Conservation (phyloP, 108 stramenopile species). For the Asterionellopsis glacialis region DNA sequence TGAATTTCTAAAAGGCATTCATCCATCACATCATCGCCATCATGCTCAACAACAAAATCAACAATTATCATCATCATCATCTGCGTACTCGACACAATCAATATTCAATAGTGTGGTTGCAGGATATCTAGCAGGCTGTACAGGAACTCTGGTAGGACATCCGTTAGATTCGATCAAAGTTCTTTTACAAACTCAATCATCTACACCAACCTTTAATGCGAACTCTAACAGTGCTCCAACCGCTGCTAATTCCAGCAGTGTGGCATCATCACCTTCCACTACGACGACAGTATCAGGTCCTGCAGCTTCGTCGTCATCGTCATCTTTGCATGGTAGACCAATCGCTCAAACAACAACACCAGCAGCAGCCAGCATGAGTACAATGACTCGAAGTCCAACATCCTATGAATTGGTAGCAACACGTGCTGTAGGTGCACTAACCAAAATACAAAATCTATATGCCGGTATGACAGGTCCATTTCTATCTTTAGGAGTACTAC, state of each 20-base stretch:
- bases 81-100: conserved; percentile 8
- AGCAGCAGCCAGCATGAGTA: conserved; percentile 15
- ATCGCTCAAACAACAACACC: neutral
- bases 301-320: neutral
- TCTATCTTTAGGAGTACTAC: conserved; percentile 59
- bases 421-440: neutral
- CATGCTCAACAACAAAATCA: no score
- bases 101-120: conserved; percentile 38
- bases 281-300: neutral
- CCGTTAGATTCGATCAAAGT: conserved; percentile 72
- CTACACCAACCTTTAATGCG: neutral
- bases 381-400: neutral
- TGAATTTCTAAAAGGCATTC: no score
- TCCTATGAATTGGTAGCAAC: neutral
- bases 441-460: conserved; percentile 45
- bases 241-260: neutral
- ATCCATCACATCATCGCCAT: no score
- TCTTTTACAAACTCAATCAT: conserved; percentile 46
- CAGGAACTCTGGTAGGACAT: conserved; percentile 54
- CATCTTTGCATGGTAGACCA: no score
- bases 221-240: neutral
- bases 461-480: conserved; percentile 61
- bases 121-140: conserved; percentile 57
- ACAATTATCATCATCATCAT: neutral
- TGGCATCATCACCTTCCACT: no score